phyloP scores from a whole-genome alignment of 495 filamentous ascomycete genomes.

The Penicillium malachiteum region DNA sequence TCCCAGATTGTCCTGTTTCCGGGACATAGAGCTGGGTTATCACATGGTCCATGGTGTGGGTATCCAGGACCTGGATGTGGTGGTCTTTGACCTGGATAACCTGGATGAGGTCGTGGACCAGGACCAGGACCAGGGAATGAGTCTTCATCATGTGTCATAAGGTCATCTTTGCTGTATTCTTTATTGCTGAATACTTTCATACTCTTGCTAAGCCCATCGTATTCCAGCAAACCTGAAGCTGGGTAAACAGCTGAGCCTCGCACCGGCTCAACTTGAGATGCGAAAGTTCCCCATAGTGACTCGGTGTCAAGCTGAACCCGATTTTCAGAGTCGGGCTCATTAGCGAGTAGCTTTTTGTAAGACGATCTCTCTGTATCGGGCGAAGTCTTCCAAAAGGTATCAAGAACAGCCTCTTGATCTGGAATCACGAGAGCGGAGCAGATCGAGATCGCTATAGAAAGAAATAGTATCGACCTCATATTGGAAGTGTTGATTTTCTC shows the following conservation, averaged over 20 bases:
- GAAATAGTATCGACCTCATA: not conserved
- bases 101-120: not conserved
- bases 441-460: constrained; percentile 52
- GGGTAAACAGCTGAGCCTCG: no score
- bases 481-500: not conserved
- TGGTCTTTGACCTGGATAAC: not conserved
- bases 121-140: not conserved
- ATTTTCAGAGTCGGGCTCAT: no score
- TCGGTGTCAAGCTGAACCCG: no score
- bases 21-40: constrained; percentile 27
- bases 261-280: no score
- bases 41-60: constrained; percentile 1
- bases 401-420: constrained; percentile 45
- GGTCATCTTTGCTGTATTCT: no score
- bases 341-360: no score
- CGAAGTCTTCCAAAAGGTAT: constrained; percentile 15
- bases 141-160: no score
- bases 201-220: no score
- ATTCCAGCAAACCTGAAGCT: no score
- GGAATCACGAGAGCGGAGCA: constrained; percentile 61
- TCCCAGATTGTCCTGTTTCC: constrained; percentile 74
- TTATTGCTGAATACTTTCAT: no score
- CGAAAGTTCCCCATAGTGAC: no score
- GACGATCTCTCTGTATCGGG: not conserved
- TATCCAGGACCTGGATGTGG: not conserved